Percentiles rank a stretch among this genome's conserved stretches.
These are phyloP conservation scores for Fusarium decemcellulare DNA, from an alignment of 2,329 filamentous ascomycete genomes.

Conservation along the genomic window DNA sequence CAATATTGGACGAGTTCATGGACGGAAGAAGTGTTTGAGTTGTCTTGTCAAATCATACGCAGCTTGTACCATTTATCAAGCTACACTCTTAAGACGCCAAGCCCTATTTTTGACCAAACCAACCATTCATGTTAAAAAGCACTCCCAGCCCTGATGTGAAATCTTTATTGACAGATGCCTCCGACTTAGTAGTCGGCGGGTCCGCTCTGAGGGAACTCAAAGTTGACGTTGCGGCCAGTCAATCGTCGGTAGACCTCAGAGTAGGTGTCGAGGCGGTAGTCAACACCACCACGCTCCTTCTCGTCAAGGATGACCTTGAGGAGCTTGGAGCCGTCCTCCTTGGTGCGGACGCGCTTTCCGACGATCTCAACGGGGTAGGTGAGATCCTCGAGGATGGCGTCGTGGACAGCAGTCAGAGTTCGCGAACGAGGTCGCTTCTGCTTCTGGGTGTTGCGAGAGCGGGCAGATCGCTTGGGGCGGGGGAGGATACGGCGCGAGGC, in stretches of 20 bases:
- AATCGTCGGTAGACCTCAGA: constrained; percentile 99
- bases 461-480: constrained; percentile 98
- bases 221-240: constrained; percentile 95
- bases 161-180: constrained; percentile 35
- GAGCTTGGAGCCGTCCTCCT: constrained; percentile 98
- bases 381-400: constrained; percentile 96
- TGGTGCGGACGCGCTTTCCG: constrained; percentile 98
- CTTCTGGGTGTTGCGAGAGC: constrained; percentile 94
- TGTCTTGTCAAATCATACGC: constrained; percentile 57
- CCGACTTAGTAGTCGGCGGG: constrained; percentile 82
- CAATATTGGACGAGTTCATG: constrained; percentile 44
- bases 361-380: constrained; percentile 99
- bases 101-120: constrained; percentile 58
- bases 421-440: constrained; percentile 99
- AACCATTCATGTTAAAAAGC: constrained; percentile 53
- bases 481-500: constrained; percentile 98
- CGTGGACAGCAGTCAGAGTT: constrained; percentile 98
- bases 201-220: constrained; percentile 96
- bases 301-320: constrained; percentile 99
- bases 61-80: constrained; percentile 64
- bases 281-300: constrained; percentile 99
- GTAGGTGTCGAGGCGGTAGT: constrained; percentile 99
- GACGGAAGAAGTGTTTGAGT: constrained; percentile 49
- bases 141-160: constrained; percentile 47
- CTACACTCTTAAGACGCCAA: constrained; percentile 66